phyloP scores from a whole-genome alignment of 306 rosid genomes.

The Astragalus glycyphyllos region DNA sequence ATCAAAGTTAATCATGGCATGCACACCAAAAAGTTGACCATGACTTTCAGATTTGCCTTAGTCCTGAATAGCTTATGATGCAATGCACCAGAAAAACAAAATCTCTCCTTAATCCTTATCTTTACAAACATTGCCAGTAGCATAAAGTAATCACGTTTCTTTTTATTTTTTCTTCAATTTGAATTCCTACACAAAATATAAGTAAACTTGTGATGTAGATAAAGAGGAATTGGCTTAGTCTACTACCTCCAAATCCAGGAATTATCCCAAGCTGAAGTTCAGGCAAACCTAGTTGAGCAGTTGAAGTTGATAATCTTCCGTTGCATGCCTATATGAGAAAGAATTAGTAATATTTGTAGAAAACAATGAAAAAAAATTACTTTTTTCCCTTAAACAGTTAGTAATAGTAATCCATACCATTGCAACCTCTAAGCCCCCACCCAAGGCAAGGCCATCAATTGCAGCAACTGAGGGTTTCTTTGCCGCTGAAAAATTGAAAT shows the following conservation, averaged over 20 bases:
- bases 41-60: conserved; percentile 5
- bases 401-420: conserved; percentile 66
- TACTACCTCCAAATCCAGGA: conserved; percentile 97
- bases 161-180: conserved; percentile 19
- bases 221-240: conserved; percentile 5
- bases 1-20: background rate
- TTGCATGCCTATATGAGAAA: conserved; percentile 72
- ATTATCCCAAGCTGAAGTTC: conserved; percentile 97
- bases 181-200: conserved; percentile 21
- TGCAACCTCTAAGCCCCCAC: conserved; percentile 98
- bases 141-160: background rate
- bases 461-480: conserved; percentile 96
- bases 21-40: conserved; percentile 8
- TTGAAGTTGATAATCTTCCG: conserved; percentile 86
- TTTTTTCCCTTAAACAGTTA: conserved; percentile 19
- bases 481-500: conserved; percentile 59
- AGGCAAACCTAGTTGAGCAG: conserved; percentile 92
- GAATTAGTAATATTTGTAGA: conserved; percentile 19
- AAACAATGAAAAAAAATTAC: background rate
- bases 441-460: conserved; percentile 96
- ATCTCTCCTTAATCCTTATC: conserved; percentile 7
- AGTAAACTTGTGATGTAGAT: conserved; percentile 19
- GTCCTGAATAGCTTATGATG: background rate
- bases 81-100: background rate
- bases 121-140: background rate